These are phyloP conservation scores for Heterococcus sp. DNA, from an alignment of 108 stramenopile genomes.

Conservation along the genomic window DNA sequence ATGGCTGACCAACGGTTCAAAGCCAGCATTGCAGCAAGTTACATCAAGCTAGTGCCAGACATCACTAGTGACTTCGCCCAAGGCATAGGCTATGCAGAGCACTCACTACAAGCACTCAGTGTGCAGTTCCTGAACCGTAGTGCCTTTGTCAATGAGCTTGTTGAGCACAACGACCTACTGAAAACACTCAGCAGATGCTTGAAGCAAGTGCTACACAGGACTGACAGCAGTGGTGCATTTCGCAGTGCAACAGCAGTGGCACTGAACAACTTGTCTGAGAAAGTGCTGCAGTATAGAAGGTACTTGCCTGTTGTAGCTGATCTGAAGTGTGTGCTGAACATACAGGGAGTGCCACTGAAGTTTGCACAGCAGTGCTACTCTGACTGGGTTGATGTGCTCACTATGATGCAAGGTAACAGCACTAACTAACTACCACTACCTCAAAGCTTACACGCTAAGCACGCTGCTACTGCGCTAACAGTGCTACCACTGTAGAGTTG, in stretches of 20 bases:
- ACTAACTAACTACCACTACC: constrained; percentile 57
- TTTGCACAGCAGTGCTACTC: constrained; percentile 64
- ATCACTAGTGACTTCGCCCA: constrained; percentile 74
- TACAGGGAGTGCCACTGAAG: constrained; percentile 77
- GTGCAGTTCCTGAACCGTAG: constrained; percentile 82
- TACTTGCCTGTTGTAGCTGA: constrained; percentile 83
- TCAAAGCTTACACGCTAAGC: too few relatives aligned
- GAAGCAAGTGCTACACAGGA: constrained; percentile 1
- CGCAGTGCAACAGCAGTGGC: background rate
- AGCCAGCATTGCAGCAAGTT: constrained; percentile 75
- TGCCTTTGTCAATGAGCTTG: constrained; percentile 78
- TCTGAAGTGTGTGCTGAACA: constrained; percentile 85
- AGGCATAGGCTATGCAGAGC: constrained; percentile 78
- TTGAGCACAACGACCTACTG: constrained; percentile 33
- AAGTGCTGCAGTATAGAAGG: constrained; percentile 54
- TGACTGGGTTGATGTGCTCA: constrained; percentile 66
- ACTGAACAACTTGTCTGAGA: background rate
- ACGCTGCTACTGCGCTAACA: too few relatives aligned
- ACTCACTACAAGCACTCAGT: constrained; percentile 41
- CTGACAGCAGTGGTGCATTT: background rate
- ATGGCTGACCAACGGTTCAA: constrained; percentile 90
- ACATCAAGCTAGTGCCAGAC: constrained; percentile 73
- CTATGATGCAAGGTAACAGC: constrained; percentile 61
- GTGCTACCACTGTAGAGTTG: too few relatives aligned
- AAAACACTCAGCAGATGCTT: constrained; percentile 22